Evolutionary conservation across 495 filamentous ascomycete species (phyloP), one percentile per base, ranked within the genome.

Genomic region (Penicillium bialowiezense): DNA sequence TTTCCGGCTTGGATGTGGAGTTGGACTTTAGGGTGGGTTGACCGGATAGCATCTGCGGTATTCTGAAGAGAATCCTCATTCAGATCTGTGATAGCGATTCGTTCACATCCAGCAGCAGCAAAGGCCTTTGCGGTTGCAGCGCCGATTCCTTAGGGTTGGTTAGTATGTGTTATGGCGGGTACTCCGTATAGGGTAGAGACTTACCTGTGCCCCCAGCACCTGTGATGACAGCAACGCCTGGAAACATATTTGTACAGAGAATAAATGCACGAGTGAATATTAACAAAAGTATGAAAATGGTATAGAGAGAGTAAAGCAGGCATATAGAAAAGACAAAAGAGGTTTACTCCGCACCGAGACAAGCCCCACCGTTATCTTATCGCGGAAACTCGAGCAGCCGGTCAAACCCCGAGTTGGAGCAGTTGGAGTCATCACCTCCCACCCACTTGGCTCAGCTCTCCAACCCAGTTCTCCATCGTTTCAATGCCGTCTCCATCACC

Each of bases 21-120:
- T 13, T 65, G 43, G 0, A 45, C 36, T 1, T 65, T 34, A 3
- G 70, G 64, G 32, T 68, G 42, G 12, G 66, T 51, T 5, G 61
- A 42, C 7, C 55, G 43, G 17, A 80, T 64, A 2, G 50, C 41
- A 20, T 61, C 38, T 34, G 41, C 46, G 0, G 73, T 78, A 14
- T 67, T 51, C 0, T 67, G 45, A 5, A 80, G 59, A 0, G 69
- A 65, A 8, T 44, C 33, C 8, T 53, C 59, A 41, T 76, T 72
- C 10, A 73, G 46, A 47, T 82, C 79, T n/a, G 73, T 74, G 46
- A 83, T 71, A 7, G 70, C 71, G 38, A 81, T 72, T 20, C 57
- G 51, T 0, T 58, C 26, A 62, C 76, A 80, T n/a, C 79, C 78
- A 38, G 70, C 69, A 2, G 56, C 47, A 0, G 73, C 77, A 56